Base-by-base conservation (phyloP, 306 rosid species). In the Quillaja saponaria region DNA sequence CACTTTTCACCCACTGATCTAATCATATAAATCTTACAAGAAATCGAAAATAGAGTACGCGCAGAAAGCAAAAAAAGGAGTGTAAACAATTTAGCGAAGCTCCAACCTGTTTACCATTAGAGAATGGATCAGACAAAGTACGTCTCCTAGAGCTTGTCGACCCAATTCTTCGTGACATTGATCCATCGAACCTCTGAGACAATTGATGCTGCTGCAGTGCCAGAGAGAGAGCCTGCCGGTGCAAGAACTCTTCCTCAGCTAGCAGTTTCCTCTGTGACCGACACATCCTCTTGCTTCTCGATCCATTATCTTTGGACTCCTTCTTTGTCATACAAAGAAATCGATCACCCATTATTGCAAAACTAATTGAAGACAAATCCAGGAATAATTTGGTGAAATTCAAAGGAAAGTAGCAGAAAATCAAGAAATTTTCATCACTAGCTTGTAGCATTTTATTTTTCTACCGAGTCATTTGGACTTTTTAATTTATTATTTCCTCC, bases 141-240 rank as follows among this genome's bases (percentile, higher is more conserved):
- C 66, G 88, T 55, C 95, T 83, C 65, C 95, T 75, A 34, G 95
- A 84, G 78, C 97, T 90, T 0, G 90, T 90, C 33, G 97, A 85
- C 48, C 97, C 99, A 67, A 85, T 76, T 74, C 97, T 66, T 34
- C 96, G 56, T 12, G 99, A 94, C 92, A 84, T 89, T n/a, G 99
- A 94, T 9, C 97, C 97, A 11, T 94, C 99, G 54, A 89, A 89
- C 80, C 99, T 87, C 81, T 94, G 99, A 54, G 99, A 94, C 69
- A 81, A 55, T 57, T 92, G 99, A 59, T 89, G 95, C 74, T 94
- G 96, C 6, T 89, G 96, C 66, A 94, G 86, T 34, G 92, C 95
- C 91, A 87, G 81, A 11, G 97, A 86, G 13, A 94, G 81, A 55
- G 97, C 96, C 56, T 94, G 97, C 41, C 76, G 90, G 83, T 94